phyloP scores from a whole-genome alignment of 257 asterid species.

The Solanum pennellii region DNA sequence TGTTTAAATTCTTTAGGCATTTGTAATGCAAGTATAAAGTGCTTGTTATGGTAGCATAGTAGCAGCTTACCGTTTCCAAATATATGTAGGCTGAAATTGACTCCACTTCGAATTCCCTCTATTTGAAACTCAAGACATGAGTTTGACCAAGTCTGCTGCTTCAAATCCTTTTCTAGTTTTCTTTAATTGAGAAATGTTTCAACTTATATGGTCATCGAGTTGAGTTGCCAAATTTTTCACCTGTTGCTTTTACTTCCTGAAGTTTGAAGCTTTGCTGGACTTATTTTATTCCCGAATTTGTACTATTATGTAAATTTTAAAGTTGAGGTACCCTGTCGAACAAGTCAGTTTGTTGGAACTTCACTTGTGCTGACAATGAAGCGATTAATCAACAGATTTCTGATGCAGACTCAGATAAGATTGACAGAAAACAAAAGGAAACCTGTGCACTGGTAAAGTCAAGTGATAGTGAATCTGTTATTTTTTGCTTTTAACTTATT shows the following conservation, averaged over 20 bases:
- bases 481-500: neutral
- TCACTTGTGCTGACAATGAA: neutral
- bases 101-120: neutral
- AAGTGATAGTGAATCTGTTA: neutral
- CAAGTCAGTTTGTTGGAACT: neutral
- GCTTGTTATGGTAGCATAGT: neutral
- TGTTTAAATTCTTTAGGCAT: neutral
- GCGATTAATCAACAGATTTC: neutral
- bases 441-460: neutral
- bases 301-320: neutral
- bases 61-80: neutral
- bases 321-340: neutral
- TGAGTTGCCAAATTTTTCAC: neutral
- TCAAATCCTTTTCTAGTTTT: neutral
- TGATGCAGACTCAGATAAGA: slow-evolving; percentile 7
- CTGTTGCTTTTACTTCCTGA: neutral
- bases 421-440: neutral
- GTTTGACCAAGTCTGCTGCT: neutral
- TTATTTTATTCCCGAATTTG: neutral
- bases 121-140: neutral
- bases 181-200: neutral
- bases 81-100: neutral
- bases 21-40: neutral
- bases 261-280: neutral
- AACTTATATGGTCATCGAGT: neutral